Evolutionary conservation across 2,329 filamentous ascomycete species (phyloP).

Genomic region (Neocatenulostroma microsporum): DNA sequence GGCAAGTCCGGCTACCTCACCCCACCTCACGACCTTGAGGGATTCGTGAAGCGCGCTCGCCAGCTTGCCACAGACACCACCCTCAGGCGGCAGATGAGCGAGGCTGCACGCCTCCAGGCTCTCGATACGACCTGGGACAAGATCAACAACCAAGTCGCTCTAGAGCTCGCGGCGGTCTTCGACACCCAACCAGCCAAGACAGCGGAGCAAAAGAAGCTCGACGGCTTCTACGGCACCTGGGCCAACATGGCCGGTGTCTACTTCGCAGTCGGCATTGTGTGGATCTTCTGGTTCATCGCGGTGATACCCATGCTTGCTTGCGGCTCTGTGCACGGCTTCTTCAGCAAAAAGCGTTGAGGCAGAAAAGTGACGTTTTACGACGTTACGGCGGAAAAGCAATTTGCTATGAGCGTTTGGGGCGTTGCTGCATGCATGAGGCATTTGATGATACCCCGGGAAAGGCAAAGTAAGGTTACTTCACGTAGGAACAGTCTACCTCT

Average conservation of each 20-base stretch:
- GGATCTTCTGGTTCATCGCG: conserved; percentile 31
- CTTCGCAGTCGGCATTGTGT: conserved; percentile 27
- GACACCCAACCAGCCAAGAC: conserved; percentile 9
- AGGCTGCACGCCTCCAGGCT: conserved; percentile 48
- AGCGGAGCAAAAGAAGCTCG: conserved; percentile 11
- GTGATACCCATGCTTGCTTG: conserved; percentile 27
- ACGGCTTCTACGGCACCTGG: conserved; percentile 24
- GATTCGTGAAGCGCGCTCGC: conserved; percentile 49
- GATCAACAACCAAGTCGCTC: conserved; percentile 62
- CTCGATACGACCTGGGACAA: conserved; percentile 62
- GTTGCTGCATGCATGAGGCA: neutral
- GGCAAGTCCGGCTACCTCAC: conserved; percentile 55
- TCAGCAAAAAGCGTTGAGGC: conserved; percentile 14
- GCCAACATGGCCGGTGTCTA: conserved; percentile 23
- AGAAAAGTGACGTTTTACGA: no score
- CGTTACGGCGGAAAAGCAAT: no score
- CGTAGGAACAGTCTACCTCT: no score
- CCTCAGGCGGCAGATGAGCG: conserved; percentile 41
- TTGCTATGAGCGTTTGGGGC: neutral
- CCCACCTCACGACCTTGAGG: conserved; percentile 50
- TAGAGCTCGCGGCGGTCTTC: conserved; percentile 50
- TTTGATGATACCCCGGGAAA: no score
- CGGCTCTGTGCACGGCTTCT: conserved; percentile 24
- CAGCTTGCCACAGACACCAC: conserved; percentile 41
- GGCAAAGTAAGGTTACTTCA: no score